Base-by-base conservation (phyloP, 225 moss, liverwort and hornwort species). In the Bryum argenteum region DNA sequence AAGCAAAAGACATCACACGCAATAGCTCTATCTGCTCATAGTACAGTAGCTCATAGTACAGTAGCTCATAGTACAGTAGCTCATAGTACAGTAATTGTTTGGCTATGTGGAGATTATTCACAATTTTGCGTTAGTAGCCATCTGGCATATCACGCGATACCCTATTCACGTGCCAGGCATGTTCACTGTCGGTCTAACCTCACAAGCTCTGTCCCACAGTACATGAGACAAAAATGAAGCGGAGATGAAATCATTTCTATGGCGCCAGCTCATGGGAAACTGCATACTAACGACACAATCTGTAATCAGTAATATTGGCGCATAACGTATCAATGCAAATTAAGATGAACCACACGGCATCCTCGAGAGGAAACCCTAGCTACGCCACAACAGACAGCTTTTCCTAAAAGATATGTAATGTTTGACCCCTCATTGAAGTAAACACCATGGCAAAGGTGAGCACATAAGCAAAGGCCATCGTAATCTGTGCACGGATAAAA, bases 401-500 rank as follows among this genome's bases (percentile, higher is more conserved):
- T 54, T 4, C 3, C 20, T 54, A 11, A 23, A 13, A 33, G 33
- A 33, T 33, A 3, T 33, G 33, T 4, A 19, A 61, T 71, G 63
- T 76, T 28, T 54, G 76, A 67, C 68, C 72, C 67, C 76, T 73
- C 77, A 77, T 73, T 77, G 81, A 59, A 77, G 72, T 72, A 40
- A 73, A 81, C 81, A 77, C 72, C 72, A 81, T 22, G 9, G 50
- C 33, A 1, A 44, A n/a, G 66, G 63, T 77, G 81, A 64, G 69
- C 63, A 77, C 77, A 76, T 24, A 81, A 77, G 81, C 77, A 81
- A 77, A 77, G 73, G 57, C 58, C 81, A 77, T 54, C 11, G 63
- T 81, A 64, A 45, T 73, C 44, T 81, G 23, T 81, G 81, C 81
- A 81, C 77, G 10, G 67, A 69, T 77, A 81, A 77, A 81, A 81